Base-by-base conservation (phyloP, 345 rosid genomes). In the Firmiana major region DNA sequence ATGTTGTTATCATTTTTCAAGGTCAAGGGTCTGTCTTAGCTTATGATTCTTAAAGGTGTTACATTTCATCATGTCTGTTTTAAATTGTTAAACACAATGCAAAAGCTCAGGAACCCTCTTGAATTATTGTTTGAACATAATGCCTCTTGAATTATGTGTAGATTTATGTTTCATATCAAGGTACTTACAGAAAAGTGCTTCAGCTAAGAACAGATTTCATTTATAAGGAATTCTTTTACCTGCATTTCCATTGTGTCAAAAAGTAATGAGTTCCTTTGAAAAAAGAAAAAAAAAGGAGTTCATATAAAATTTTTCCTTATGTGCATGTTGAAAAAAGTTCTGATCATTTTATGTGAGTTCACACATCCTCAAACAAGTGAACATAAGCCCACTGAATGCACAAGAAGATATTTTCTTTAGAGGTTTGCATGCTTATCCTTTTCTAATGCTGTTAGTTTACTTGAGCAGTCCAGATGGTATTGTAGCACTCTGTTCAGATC, bases 391-490 rank as follows among this genome's bases (percentile, higher is more conserved):
- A 55, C 2, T n/a, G 58, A 17, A 21, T 8, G 75, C 24, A 21
- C 55, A 58, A 31, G 12, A 43, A 57, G 60, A 26, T 7, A 71
- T 24, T 34, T 22, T 45, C n/a, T 48, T 75, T 19, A 9, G 5
- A 19, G 43, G 15, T 19, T 34, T 19, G 3, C 26, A n/a, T 31
- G 26, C 28, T 31, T 28, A 36, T 63, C 57, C 15, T 31, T 17
- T 60, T 49, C 62, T 74, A 40, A 55, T 16, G 10, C 15, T 78
- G 46, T 73, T 72, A 1, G 5, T 83, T 65, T 81, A 54, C 67
- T 77, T 73, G 87, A 79, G 54, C 86, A 88, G 89, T 63, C 91
- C 91, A 4, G 91, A 86, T 59, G 91, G 89, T 80, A 80, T 88
- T 57, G 86, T 83, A 80, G 71, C 83, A 17, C 84, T 88, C 19